Percentiles rank a stretch among this genome's conserved stretches.
Evolutionary conservation across 306 rosid species (phyloP).

Genomic region (Lathyrus sativus): DNA sequence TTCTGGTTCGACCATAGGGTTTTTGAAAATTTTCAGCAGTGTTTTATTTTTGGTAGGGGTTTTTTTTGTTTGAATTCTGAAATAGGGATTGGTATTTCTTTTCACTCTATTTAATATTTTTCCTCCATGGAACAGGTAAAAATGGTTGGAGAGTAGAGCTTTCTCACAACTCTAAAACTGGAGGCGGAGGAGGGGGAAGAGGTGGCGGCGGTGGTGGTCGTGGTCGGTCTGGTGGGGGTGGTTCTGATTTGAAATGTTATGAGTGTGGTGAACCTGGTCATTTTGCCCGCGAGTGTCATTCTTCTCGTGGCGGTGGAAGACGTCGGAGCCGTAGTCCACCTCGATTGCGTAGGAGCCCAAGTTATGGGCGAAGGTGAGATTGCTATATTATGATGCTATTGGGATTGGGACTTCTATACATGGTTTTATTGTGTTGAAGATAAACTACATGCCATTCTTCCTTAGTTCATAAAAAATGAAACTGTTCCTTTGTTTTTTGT

Average conservation of each 20-base stretch:
- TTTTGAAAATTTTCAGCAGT: not conserved
- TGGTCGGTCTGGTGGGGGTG: constrained; percentile 59
- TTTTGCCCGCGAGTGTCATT: constrained; percentile 91
- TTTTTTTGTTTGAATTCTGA: not conserved
- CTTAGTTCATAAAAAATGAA: not conserved
- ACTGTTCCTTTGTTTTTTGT: not conserved
- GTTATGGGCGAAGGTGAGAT: constrained; percentile 89
- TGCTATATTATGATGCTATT: not conserved
- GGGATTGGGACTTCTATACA: constrained; percentile 2
- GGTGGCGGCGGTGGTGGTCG: constrained; percentile 84
- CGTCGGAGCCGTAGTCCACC: constrained; percentile 93
- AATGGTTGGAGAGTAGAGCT: constrained; percentile 98
- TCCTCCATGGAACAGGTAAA: constrained; percentile 64
- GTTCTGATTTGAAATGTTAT: constrained; percentile 94
- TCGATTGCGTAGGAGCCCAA: constrained; percentile 88
- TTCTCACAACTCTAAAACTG: constrained; percentile 87
- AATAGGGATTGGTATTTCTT: not conserved
- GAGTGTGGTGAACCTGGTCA: constrained; percentile 99
- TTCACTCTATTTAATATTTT: not conserved
- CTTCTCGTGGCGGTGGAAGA: constrained; percentile 71
- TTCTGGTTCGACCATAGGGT: not conserved
- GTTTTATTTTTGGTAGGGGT: not conserved
- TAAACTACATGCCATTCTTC: not conserved
- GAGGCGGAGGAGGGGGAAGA: constrained; percentile 62
- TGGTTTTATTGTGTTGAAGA: not conserved